Base-by-base conservation (phyloP, 75 land plant genomes). In the Sequoiadendron giganteum region DNA sequence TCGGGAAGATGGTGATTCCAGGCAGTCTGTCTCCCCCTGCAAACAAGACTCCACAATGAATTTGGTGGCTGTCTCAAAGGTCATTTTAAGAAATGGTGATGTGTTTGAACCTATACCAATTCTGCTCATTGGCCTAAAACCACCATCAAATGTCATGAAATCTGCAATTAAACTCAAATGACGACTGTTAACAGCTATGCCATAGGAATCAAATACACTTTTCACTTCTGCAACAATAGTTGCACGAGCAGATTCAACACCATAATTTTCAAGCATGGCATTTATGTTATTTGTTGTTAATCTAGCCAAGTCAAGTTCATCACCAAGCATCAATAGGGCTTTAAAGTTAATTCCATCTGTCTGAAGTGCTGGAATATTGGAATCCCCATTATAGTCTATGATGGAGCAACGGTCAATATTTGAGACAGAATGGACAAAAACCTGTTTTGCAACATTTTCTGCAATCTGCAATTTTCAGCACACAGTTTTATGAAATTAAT, bases 241-340 rank as follows among this genome's bases (percentile, higher is more conserved):
- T 49, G 92, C 94, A 83, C 99, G 91, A 38, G 97, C 97, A 21
- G 99, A 99, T 88, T 98, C 99, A 8, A 98, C 96, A 18, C 99
- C 99, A 88, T 95, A 98, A 16, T 93, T 93, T 58, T 92, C 77
- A 19, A 98, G 93, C 92, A 97, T 91, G 42, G 96, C 89, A 56
- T 92, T 90, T 81, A 98, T 92, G 70, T 92, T 90, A 86, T 98
- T 98, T 34, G 97, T 91, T 81, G 90, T 90, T 18, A 98, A 65
- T 30, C 89, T 91, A 32, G 90, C 92, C 55, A 98, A 79, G 85
- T 97, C 99, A 36, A 97, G 90, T 43, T 90, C 91, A 80, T 95
- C 97, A 39, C 91, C 84, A 85, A 96, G 83, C 28, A 81, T 40
- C 96, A 94, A 95, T 40, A 98, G 87, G 18, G 92, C 86, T 16